A percentile compares a stretch with the other conserved stretches of the same genome.
These are phyloP conservation scores for Fraxinus xanthoxyloides DNA, from an alignment of 305 asterid species.

Conservation along the genomic window DNA sequence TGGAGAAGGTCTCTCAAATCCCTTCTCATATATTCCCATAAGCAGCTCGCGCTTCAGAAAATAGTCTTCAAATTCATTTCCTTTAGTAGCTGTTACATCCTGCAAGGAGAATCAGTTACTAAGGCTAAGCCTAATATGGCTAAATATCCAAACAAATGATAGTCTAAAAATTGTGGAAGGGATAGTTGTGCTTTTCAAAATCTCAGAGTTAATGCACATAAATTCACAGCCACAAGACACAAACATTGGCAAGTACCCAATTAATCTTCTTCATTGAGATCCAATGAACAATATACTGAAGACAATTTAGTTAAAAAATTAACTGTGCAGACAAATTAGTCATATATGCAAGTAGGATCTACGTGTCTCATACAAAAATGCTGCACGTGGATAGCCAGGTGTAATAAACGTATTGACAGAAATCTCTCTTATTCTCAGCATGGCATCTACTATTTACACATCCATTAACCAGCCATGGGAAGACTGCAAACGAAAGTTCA, in stretches of 20 bases:
- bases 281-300: neutral
- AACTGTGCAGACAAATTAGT: neutral
- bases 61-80: conserved; percentile 94
- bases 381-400: neutral
- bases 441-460: neutral
- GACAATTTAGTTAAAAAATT: conserved; percentile 6
- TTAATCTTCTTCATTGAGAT: neutral
- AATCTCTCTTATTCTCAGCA: neutral
- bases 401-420: neutral
- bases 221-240: neutral
- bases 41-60: conserved; percentile 91
- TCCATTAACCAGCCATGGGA: neutral
- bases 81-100: conserved; percentile 97
- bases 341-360: neutral
- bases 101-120: conserved; percentile 28
- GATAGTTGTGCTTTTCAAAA: neutral
- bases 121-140: neutral
- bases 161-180: neutral
- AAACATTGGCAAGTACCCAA: neutral
- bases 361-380: neutral
- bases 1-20: conserved; percentile 93
- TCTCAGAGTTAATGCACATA: neutral
- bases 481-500: neutral
- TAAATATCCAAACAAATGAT: neutral
- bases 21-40: conserved; percentile 97